Base-by-base conservation (phyloP, 1,284 basidiomycete genomes). In the Fomes fomentarius region DNA sequence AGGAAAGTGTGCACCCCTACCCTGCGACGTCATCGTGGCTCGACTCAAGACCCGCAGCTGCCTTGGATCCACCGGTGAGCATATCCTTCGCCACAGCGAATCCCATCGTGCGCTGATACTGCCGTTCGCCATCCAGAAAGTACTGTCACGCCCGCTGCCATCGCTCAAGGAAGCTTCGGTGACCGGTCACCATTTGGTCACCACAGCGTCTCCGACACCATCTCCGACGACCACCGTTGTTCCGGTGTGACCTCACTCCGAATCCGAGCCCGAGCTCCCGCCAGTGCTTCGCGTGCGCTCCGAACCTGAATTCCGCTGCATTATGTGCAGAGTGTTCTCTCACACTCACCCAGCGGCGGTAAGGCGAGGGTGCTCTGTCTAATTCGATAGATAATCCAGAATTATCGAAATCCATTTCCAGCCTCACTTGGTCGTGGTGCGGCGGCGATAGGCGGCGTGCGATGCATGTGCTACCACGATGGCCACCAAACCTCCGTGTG, bases 281-380 rank as follows among this genome's bases (percentile, higher is more conserved):
- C 11, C 19, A 17, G 22, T 38, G 25, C 46, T 39, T 48, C 46
- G 15, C 17, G 46, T 39, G 46, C 46, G 46, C 46, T 48, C 46
- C 46, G 46, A 39, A 21, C 28, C 17, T 3, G 12, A 11, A 34
- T 47, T 39, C 46, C 25, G 4, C n/a, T 10, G 9, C 9, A 19
- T 21, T 15, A 14, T 12, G 2, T 4, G 17, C 28, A 6, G 6
- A 12, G 28, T 30, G 12, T 30, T 45, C 43, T 4, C 40, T 2
- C 40, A 28, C 24, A 24, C 15, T 34, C 15, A 22, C 45, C 17
- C 5, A 35, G 4, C 8, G n/a, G 43, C n/a, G 28, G 24, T 14
- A 12, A 14, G 38, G 19, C 38, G 21, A 24, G 8, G 14, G 38
- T 24, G 9, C 38, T 40, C 21, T 40, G 14, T 24, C 15, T 22